Evolutionary conservation across 2,329 filamentous ascomycete genomes (phyloP).

Genomic region (Harringtonia aguacate): DNA sequence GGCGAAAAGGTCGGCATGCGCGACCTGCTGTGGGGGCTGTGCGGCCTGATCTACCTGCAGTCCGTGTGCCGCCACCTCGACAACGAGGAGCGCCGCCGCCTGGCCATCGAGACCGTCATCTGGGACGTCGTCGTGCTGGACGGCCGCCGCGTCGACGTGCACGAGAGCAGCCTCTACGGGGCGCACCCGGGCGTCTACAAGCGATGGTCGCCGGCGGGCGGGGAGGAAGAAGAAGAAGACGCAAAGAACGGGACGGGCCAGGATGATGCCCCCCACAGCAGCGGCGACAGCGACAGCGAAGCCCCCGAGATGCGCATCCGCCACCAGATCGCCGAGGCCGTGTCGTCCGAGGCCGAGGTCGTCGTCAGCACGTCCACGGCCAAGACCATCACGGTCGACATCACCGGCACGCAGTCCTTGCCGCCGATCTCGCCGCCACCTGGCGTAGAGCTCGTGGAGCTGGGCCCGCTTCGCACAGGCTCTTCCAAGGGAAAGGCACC

Average conservation of each 20-base stretch:
- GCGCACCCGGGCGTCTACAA: slow-evolving; percentile 16
- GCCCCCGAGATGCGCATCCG: slow-evolving; percentile 35
- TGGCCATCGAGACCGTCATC: slow-evolving; percentile 43
- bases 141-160: slow-evolving; percentile 45
- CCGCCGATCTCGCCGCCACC: slow-evolving; percentile 43
- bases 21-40: slow-evolving; percentile 50
- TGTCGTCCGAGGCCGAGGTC: slow-evolving; percentile 45
- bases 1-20: slow-evolving; percentile 50
- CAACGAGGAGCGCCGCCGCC: slow-evolving; percentile 35
- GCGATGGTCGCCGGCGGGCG: background rate
- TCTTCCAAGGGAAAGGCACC: too few relatives aligned
- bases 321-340: slow-evolving; percentile 41
- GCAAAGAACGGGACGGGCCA: background rate
- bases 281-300: slow-evolving; percentile 28
- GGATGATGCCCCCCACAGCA: slow-evolving; percentile 1
- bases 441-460: slow-evolving; percentile 48
- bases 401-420: slow-evolving; percentile 41
- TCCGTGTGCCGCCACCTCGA: slow-evolving; percentile 40
- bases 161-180: slow-evolving; percentile 23
- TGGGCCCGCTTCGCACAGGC: slow-evolving; percentile 20
- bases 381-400: slow-evolving; percentile 54
- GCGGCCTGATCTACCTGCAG: slow-evolving; percentile 52
- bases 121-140: slow-evolving; percentile 58
- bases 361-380: slow-evolving; percentile 48
- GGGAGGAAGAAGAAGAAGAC: background rate